Evolutionary conservation across 306 rosid species (phyloP), one percentile per base, ranked within the genome.

Genomic region (Dalbergia oliveri): DNA sequence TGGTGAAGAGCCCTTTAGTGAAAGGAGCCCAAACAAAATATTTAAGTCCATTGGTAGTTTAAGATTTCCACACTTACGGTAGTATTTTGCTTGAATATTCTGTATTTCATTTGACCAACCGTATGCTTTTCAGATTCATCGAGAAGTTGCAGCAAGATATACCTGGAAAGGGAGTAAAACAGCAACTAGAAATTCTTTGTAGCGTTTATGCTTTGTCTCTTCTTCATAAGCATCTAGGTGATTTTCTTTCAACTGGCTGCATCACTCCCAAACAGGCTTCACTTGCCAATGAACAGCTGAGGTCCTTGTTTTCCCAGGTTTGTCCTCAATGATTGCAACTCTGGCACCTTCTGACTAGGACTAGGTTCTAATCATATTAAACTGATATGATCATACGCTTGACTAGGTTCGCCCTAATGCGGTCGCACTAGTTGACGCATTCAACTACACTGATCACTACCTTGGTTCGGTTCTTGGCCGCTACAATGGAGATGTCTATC

Each of bases 391-490:
- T 62, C 75, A 56, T 58, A 4, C 76, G 65, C 82, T 64, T 87
- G 45, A 18, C 57, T 70, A 95, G 99, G 91, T 90, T 76, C 98
- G 99, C 10, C 99, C 98, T 8, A 95, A 91, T 82, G 97, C 94
- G 4, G 51, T 95, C 45, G 85, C 91, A 37, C 92, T 95, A 15
- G 99, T 93, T 43, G 99, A 95, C 72, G 89, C 99, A 1, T 95
- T 91, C 13, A 89, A 95, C 85, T 85, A 91, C 89, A 93, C 99
- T 0, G 97, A 95, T 75, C 99, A 95, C 88, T 95, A 44, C 84
- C 97, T 95, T 6, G 84, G 98, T 74, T 95, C 99, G 0, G 80
- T 93, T 71, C 99, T 93, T 68, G 99, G 99, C 16, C 91, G 98
- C 45, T 87, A 86, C 10, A 97, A 95, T 9, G 99, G 99, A 39